Percentiles rank a stretch among this genome's conserved stretches.
phyloP scores from a whole-genome alignment of 129 eudicot species.

The Flaveria ramosissima region DNA sequence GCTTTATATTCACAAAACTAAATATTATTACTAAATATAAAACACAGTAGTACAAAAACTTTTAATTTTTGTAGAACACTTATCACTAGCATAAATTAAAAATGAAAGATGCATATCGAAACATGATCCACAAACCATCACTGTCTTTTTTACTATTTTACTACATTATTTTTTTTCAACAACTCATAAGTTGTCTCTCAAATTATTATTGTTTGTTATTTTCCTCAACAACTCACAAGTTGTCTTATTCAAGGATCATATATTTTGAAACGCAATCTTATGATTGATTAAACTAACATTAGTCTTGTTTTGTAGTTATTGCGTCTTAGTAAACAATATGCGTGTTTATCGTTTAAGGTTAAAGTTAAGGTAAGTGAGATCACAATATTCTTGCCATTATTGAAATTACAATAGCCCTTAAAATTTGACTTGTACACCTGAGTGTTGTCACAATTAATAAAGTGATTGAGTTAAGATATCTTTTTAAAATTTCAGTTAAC shows the following conservation, averaged over 20 bases:
- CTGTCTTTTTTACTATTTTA: neutral
- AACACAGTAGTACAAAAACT: neutral
- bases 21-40: neutral
- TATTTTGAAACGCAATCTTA: neutral
- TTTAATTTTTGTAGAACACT: too few relatives aligned
- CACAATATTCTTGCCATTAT: too few relatives aligned
- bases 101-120: neutral
- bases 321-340: neutral
- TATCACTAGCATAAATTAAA: neutral
- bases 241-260: neutral
- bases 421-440: too few relatives aligned
- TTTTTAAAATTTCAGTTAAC: too few relatives aligned
- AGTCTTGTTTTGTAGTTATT: neutral
- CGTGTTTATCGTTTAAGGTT: neutral
- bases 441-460: too few relatives aligned
- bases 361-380: too few relatives aligned
- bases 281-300: neutral
- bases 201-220: neutral
- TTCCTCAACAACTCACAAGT: conserved; percentile 6
- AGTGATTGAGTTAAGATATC: too few relatives aligned
- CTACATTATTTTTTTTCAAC: neutral
- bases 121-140: neutral
- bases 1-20: neutral
- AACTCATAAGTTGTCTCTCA: neutral
- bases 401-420: too few relatives aligned